A percentile compares a stretch with the other conserved stretches of the same genome.
These are phyloP conservation scores for Ophiostoma populinum DNA, from an alignment of 2,329 filamentous ascomycete species.

Conservation along the genomic window DNA sequence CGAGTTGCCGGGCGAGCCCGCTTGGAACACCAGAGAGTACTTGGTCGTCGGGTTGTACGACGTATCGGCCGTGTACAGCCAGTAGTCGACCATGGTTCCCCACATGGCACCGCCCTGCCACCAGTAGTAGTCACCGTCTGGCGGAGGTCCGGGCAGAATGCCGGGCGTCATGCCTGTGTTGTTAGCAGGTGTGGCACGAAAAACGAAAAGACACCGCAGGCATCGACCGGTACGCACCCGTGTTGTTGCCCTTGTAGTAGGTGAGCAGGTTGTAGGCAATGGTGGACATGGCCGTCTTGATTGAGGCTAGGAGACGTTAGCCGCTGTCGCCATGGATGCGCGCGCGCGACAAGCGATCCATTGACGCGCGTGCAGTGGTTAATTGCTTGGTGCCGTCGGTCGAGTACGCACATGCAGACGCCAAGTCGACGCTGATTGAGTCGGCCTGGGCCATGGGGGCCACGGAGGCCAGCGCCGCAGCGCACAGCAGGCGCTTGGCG, in stretches of 20 bases:
- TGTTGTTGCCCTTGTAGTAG: conserved; percentile 32
- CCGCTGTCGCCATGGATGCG: no score
- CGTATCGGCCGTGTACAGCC: conserved; percentile 23
- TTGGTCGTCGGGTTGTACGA: conserved; percentile 31
- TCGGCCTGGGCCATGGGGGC: conserved; percentile 8
- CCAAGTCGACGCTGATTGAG: conserved; percentile 9
- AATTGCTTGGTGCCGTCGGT: no score
- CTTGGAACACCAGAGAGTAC: conserved; percentile 26
- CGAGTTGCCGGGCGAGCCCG: conserved; percentile 25
- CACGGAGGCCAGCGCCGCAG: conserved; percentile 7
- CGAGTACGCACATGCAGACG: conserved; percentile 6
- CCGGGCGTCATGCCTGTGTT: conserved; percentile 12
- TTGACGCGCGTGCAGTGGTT: no score
- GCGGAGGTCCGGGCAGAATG: conserved; percentile 17
- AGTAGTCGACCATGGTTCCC: conserved; percentile 23
- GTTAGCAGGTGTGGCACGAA: neutral
- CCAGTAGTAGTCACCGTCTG: conserved; percentile 21
- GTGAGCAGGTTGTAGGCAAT: conserved; percentile 33
- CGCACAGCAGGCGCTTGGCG: conserved; percentile 6
- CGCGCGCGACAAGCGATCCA: no score
- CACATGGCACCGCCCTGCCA: conserved; percentile 17
- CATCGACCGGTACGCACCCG: conserved; percentile 8
- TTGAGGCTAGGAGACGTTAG: conserved; percentile 22
- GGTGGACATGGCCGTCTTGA: conserved; percentile 26
- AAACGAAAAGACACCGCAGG: neutral